Conservation (phyloP, 441 rosid genomes). For the Erodium moschatum region DNA sequence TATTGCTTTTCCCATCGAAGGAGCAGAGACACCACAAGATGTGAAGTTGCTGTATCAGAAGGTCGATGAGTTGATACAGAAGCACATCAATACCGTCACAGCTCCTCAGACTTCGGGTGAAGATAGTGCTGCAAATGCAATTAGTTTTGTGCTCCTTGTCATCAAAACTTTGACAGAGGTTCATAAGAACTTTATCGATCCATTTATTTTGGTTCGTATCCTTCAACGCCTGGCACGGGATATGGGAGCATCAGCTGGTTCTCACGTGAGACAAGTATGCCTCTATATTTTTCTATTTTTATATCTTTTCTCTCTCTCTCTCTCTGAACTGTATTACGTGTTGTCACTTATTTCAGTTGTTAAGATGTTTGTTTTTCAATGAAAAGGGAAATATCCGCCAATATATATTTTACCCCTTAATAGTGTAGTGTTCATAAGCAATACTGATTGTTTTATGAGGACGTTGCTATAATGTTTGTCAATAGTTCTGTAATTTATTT, state of each 20-base stretch:
- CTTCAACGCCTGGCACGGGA: constrained; percentile 87
- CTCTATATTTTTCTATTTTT: constrained; percentile 28
- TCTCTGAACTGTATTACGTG: background rate
- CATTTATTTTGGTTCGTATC: constrained; percentile 61
- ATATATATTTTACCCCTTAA: background rate
- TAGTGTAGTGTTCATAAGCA: background rate
- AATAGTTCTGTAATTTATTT: too few species aligned
- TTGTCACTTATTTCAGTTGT: background rate
- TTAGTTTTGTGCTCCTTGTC: constrained; percentile 79
- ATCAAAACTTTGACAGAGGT: constrained; percentile 80
- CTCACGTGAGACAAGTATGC: constrained; percentile 81
- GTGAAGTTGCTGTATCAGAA: constrained; percentile 69
- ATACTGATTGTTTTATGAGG: background rate
- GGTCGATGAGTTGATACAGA: constrained; percentile 81
- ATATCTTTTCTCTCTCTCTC: background rate
- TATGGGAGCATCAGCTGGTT: constrained; percentile 67
- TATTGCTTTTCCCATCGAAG: constrained; percentile 76
- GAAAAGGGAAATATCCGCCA: background rate
- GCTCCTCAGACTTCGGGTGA: constrained; percentile 60
- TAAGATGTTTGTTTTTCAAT: background rate
- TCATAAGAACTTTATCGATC: constrained; percentile 65
- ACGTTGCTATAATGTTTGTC: too few species aligned
- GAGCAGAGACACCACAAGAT: constrained; percentile 52
- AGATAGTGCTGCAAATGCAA: constrained; percentile 59
- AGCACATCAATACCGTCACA: constrained; percentile 55